Evolutionary conservation across 208 protist genomes (phyloP), one percentile per base, ranked within the genome.

Genomic region (Porcisia hertigi): DNA sequence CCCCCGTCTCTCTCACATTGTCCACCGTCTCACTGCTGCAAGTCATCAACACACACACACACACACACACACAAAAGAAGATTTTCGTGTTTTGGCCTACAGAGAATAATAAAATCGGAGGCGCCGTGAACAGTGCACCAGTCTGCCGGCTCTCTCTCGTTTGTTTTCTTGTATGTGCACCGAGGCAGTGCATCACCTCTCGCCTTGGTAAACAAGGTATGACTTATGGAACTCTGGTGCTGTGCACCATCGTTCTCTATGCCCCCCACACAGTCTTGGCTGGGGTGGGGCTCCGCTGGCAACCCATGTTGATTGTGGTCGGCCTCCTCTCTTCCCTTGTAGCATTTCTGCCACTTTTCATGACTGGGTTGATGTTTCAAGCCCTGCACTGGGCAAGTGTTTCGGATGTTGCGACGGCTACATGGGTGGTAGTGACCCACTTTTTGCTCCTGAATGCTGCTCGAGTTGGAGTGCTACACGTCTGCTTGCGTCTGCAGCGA

Each of bases 401-500:
- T 16, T 34, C 76, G 25, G 64, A 66, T 6, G 57, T 45, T 3
- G 25, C 75, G 12, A 36, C 12, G 1, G 64, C 84, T 0, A 59
- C 72, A 6, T 52, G 72, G 25, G 45, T 88, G 55, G 65, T 92
- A 12, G 1, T 87, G 34, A 36, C 81, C 8, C 73, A 88, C 47
- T 78, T 86, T 23, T 23, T 71, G 1, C 25, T 80, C 1, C 73
- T 76, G 53, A 85, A 63, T 34, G 49, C 64, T n/a, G n/a, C 74
- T 4, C 86, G 86, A 41, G 62, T 76, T 11, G 45, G 34, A 14
- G 58, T 83, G 36, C 52, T 90, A 47, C 58, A 85, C 57, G 57
- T 43, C 12, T 76, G 83, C 52, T 71, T 88, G 77, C 69, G 49
- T 23, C 74, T 86, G 55, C 86, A 91, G 70, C 45, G 72, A 5